phyloP scores from a whole-genome alignment of 1,284 basidiomycete species.

The Butyriboletus appendiculatus region DNA sequence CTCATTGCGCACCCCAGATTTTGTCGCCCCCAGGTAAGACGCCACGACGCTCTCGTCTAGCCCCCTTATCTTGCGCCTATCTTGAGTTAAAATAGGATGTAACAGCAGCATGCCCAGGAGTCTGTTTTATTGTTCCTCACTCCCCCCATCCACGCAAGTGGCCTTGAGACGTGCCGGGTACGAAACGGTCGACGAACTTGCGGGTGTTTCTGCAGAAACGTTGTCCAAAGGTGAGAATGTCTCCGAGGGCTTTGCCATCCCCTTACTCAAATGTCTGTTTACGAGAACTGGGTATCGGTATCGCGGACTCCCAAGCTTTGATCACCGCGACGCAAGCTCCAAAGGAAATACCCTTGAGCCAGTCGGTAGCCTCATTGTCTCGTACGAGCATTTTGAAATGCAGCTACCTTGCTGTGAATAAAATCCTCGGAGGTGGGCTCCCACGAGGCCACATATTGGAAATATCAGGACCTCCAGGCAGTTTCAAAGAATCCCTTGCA shows the following conservation, averaged over 20 bases:
- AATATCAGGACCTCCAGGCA: constrained; percentile 73
- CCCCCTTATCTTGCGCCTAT: constrained; percentile 2
- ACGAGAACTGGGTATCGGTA: constrained; percentile 49
- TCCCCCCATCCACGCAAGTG: constrained; percentile 29
- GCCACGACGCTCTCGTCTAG: not conserved
- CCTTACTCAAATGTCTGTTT: not conserved
- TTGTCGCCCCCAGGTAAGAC: constrained; percentile 8
- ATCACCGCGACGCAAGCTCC: constrained; percentile 41
- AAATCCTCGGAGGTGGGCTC: constrained; percentile 60
- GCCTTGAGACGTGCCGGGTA: constrained; percentile 52
- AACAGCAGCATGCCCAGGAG: constrained; percentile 29
- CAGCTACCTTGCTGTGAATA: constrained; percentile 53
- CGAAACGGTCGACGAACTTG: constrained; percentile 49
- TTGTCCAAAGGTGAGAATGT: constrained; percentile 45
- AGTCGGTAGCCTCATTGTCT: constrained; percentile 54
- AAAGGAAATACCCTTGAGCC: constrained; percentile 45
- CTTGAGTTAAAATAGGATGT: not conserved
- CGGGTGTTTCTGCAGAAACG: constrained; percentile 38
- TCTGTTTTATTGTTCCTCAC: constrained; percentile 31
- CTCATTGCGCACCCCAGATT: constrained; percentile 7
- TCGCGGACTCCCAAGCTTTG: constrained; percentile 45
- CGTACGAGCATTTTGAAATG: constrained; percentile 30
- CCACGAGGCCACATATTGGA: constrained; percentile 62
- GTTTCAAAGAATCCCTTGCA: constrained; percentile 57
- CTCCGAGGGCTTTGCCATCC: not conserved